Evolutionary conservation across 139 green algal species (phyloP).

Genomic region (Picochlorum sp.): DNA sequence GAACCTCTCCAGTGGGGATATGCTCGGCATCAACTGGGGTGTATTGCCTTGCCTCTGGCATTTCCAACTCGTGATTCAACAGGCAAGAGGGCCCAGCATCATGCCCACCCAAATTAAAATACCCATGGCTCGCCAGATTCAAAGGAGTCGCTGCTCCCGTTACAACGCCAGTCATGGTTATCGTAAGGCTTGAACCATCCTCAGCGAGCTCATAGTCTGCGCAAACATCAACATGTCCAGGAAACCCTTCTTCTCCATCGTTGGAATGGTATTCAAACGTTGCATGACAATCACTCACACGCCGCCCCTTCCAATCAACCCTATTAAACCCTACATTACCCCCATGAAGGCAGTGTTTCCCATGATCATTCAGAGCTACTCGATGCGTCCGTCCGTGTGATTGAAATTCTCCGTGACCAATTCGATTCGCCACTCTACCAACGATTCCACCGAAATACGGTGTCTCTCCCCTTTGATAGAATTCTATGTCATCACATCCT

Average conservation of each 20-base stretch:
- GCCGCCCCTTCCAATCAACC: conserved; percentile 42
- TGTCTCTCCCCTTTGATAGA: conserved; percentile 42
- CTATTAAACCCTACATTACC: conserved; percentile 60
- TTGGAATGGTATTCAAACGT: conserved; percentile 47
- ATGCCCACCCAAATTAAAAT: conserved; percentile 91
- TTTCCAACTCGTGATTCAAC: conserved; percentile 39
- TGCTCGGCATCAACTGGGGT: conserved; percentile 33
- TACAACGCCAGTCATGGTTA: conserved; percentile 35
- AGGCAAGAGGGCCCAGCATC: conserved; percentile 26
- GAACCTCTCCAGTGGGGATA: conserved; percentile 72
- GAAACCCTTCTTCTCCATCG: conserved; percentile 76
- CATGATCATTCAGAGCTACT: conserved; percentile 67
- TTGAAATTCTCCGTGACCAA: conserved; percentile 61
- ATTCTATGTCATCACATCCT: conserved; percentile 47
- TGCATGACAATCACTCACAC: conserved; percentile 22
- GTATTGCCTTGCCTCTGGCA: conserved; percentile 26
- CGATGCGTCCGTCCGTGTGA: conserved; percentile 62
- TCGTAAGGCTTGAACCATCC: conserved; percentile 23
- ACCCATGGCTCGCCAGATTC: conserved; percentile 84
- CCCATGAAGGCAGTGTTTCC: conserved; percentile 77
- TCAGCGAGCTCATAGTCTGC: conserved; percentile 69
- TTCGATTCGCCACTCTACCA: conserved; percentile 84
- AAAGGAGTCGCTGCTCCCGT: conserved; percentile 49
- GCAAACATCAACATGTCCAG: conserved; percentile 44
- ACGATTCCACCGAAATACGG: conserved; percentile 88